Percentiles rank a stretch among this genome's conserved stretches.
Evolutionary conservation across 305 asterid genomes (phyloP).

Genomic region (Plantago rigida): DNA sequence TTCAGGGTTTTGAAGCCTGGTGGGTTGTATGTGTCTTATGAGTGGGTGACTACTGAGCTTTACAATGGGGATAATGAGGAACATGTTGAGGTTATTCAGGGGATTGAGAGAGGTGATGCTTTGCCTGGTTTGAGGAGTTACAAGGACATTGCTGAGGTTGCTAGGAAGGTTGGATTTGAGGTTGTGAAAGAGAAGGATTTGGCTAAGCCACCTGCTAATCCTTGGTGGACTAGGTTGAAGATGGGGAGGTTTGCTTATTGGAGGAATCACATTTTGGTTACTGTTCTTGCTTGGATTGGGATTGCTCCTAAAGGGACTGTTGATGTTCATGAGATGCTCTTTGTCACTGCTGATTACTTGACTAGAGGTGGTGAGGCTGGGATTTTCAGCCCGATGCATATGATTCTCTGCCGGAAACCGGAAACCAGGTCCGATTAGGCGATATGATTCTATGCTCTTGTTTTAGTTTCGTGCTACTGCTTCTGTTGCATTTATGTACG

Average conservation of each 20-base stretch:
- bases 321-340: conserved; percentile 93
- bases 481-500: conserved; percentile 25
- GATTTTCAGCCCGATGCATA: conserved; percentile 86
- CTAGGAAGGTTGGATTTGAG: conserved; percentile 70
- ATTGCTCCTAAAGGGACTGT: conserved; percentile 85
- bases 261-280: conserved; percentile 81
- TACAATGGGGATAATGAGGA: conserved; percentile 51
- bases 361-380: conserved; percentile 80
- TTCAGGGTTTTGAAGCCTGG: conserved; percentile 83
- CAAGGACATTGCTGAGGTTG: conserved; percentile 57
- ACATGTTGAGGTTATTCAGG: conserved; percentile 81
- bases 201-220: conserved; percentile 68
- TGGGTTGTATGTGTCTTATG: conserved; percentile 64
- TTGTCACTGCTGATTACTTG: conserved; percentile 79
- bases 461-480: conserved; percentile 18
- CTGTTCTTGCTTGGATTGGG: conserved; percentile 68
- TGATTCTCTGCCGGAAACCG: conserved; percentile 93
- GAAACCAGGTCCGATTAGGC: conserved; percentile 33
- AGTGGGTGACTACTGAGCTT: conserved; percentile 89
- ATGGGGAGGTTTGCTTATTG: conserved; percentile 93
- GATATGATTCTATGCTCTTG: too few relatives aligned
- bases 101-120: conserved; percentile 89
- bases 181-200: conserved; percentile 67
- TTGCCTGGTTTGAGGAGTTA: conserved; percentile 67
- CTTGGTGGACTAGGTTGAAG: conserved; percentile 97